These are phyloP conservation scores for Pythium apleroticum DNA, from an alignment of 352 stramenopile species.

Conservation along the genomic window DNA sequence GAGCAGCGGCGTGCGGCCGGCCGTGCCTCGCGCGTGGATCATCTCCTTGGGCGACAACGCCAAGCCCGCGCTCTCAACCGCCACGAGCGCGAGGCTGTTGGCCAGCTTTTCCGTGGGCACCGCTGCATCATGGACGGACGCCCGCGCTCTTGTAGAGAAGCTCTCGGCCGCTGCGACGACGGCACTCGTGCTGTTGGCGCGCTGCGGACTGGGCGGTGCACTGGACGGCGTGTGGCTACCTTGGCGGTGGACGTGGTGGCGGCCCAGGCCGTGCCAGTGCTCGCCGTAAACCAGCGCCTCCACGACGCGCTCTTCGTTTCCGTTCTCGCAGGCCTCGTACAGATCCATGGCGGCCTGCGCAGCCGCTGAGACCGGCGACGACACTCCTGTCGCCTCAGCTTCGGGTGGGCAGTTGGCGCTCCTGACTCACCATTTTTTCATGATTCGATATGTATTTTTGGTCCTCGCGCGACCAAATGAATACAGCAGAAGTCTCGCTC, in stretches of 20 bases:
- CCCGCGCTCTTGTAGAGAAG: background rate
- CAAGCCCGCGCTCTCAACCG: conserved; percentile 5
- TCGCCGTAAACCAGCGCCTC: conserved; percentile 63
- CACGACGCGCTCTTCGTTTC: conserved; percentile 81
- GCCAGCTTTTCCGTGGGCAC: background rate
- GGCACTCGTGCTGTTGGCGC: conserved; percentile 6
- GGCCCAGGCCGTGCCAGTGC: conserved; percentile 13
- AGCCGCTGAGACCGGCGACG: background rate
- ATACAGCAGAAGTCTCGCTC: too few relatives aligned
- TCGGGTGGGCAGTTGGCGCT: background rate
- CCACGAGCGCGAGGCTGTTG: conserved; percentile 8
- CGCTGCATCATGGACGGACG: background rate
- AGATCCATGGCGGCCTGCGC: conserved; percentile 51
- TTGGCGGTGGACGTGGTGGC: conserved; percentile 7
- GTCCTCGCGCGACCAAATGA: too few relatives aligned
- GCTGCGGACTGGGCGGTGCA: conserved; percentile 4
- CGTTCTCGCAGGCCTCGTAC: conserved; percentile 79
- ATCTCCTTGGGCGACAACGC: conserved; percentile 25
- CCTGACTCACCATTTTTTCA: background rate
- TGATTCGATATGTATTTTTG: background rate
- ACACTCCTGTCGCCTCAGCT: too few relatives aligned
- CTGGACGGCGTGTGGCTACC: background rate
- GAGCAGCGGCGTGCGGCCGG: conserved; percentile 60
- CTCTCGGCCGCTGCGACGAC: background rate
- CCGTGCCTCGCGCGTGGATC: conserved; percentile 40